Conservation (phyloP, 345 rosid genomes). For the Conringia planisiliqua region DNA sequence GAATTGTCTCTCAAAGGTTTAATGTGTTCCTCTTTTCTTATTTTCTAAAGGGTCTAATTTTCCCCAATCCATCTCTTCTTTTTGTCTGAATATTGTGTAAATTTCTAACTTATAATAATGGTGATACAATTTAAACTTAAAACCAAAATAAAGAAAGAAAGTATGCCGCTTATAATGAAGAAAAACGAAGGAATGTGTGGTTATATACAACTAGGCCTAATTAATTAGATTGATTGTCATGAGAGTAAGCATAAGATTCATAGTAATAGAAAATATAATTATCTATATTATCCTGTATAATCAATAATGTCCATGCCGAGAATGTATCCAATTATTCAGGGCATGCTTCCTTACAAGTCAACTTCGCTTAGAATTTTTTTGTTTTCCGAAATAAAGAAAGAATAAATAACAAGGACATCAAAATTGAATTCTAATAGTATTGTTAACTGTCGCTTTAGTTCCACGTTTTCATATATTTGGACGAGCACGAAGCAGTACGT, state of each 20-base stretch:
- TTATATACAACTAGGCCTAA: background rate
- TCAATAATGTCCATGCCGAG: constrained; percentile 6
- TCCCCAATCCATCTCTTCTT: background rate
- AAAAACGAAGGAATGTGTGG: background rate
- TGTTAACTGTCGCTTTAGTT: background rate
- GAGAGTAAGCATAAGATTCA: constrained; percentile 7
- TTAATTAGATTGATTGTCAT: background rate
- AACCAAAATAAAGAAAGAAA: background rate
- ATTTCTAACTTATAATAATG: background rate
- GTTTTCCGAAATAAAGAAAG: background rate
- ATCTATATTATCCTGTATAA: constrained; percentile 4
- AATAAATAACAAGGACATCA: background rate
- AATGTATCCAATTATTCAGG: constrained; percentile 2
- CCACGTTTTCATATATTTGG: constrained; percentile 23
- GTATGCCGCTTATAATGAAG: background rate
- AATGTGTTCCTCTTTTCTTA: background rate
- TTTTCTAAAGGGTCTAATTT: background rate
- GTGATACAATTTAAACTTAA: background rate
- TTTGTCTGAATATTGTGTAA: background rate
- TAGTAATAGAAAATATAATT: background rate
- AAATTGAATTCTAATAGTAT: background rate
- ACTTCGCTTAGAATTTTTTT: constrained; percentile 7
- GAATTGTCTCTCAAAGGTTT: background rate
- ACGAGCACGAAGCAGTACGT: constrained; percentile 29
- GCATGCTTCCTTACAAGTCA: constrained; percentile 17